phyloP scores from a whole-genome alignment of 2,329 filamentous ascomycete species.

The Tolypocladium endophyticum region DNA sequence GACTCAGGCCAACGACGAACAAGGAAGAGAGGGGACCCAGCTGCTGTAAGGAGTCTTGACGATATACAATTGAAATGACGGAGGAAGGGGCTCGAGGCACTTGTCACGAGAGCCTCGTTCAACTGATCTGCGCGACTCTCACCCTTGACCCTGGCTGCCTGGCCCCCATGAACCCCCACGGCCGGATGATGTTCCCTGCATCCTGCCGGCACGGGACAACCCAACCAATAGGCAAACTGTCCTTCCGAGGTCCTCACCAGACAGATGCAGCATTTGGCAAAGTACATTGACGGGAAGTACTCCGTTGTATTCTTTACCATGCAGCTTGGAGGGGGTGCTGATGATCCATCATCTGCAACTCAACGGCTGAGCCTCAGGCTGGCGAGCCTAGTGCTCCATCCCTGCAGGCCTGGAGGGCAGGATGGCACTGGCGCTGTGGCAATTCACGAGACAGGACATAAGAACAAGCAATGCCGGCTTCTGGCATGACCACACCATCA shows the following conservation, averaged over 20 bases:
- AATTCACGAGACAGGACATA: background rate
- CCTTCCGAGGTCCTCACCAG: background rate
- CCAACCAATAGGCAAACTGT: background rate
- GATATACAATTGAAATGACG: background rate
- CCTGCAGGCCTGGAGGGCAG: background rate
- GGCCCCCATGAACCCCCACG: background rate
- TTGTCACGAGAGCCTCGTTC: background rate
- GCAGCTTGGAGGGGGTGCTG: background rate
- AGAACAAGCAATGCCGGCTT: background rate
- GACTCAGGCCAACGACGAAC: background rate
- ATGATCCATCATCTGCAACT: background rate
- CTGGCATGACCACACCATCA: background rate
- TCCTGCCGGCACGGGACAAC: background rate
- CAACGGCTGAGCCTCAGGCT: background rate
- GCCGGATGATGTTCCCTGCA: background rate
- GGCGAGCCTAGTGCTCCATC: background rate
- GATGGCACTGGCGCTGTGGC: background rate
- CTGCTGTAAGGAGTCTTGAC: background rate
- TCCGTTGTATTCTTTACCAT: background rate
- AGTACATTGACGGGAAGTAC: background rate
- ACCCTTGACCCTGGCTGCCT: background rate
- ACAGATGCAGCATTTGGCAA: background rate
- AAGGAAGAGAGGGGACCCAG: no score
- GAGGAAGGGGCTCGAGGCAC: no score
- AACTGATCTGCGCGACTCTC: background rate